These are phyloP conservation scores for Pugionium dolabratum DNA, from an alignment of 345 rosid species.

Conservation along the genomic window DNA sequence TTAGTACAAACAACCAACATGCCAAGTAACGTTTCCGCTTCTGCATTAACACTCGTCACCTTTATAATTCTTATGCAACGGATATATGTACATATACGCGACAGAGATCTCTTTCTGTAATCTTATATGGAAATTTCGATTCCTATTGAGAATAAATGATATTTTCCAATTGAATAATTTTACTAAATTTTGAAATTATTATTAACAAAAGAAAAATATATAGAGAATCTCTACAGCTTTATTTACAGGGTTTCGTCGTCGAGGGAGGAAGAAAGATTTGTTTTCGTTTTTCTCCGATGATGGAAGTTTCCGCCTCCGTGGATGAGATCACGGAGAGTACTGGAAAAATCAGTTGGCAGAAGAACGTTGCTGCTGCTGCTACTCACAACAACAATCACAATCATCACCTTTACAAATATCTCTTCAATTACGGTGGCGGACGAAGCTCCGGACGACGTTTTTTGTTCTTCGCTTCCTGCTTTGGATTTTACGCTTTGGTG, in stretches of 20 bases:
- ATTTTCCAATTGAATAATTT: background rate
- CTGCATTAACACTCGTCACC: slow-evolving; percentile 40
- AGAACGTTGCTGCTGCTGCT: slow-evolving; percentile 5
- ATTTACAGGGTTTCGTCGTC: slow-evolving; percentile 8
- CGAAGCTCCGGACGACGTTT: background rate
- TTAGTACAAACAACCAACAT: background rate
- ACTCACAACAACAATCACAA: background rate
- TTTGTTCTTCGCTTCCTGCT: slow-evolving; percentile 53
- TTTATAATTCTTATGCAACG: slow-evolving; percentile 23
- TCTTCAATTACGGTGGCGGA: slow-evolving; percentile 7
- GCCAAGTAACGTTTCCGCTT: slow-evolving; percentile 39
- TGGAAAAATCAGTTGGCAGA: slow-evolving; percentile 11
- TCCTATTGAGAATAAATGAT: background rate
- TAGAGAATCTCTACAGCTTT: background rate
- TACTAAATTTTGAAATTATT: no score
- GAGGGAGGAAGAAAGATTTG: background rate
- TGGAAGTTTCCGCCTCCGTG: slow-evolving; percentile 40
- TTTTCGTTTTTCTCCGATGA: slow-evolving; percentile 5
- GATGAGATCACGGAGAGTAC: slow-evolving; percentile 22
- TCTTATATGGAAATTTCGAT: slow-evolving; percentile 22
- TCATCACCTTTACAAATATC: background rate
- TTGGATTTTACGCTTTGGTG: slow-evolving; percentile 60
- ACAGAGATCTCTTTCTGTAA: slow-evolving; percentile 3
- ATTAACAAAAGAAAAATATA: no score
- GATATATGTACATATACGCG: background rate